Percentiles rank a stretch among this genome's conserved stretches.
Evolutionary conservation across 2,329 filamentous ascomycete genomes (phyloP).

Genomic region (Trichoderma gracile): DNA sequence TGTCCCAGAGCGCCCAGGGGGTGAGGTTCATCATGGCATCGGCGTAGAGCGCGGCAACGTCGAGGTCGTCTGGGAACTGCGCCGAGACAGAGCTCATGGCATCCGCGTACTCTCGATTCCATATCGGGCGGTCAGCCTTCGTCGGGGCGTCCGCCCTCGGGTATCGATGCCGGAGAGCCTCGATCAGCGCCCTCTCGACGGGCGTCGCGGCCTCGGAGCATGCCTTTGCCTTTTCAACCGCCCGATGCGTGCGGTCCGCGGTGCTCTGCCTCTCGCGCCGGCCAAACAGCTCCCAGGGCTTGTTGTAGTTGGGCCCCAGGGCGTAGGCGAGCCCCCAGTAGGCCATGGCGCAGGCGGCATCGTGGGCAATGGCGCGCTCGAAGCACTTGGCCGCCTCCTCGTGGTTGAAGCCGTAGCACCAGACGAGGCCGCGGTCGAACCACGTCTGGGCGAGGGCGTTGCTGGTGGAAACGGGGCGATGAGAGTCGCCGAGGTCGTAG

Average conservation of each 20-base stretch:
- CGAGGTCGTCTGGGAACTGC: conserved; percentile 44
- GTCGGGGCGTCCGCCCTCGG: conserved; percentile 49
- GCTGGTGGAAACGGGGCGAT: conserved; percentile 55
- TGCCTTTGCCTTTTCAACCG: conserved; percentile 35
- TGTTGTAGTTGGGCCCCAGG: conserved; percentile 74
- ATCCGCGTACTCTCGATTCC: conserved; percentile 41
- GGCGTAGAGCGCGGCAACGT: conserved; percentile 41
- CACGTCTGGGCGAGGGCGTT: conserved; percentile 59
- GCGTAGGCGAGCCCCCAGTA: conserved; percentile 72
- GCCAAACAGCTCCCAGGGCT: conserved; percentile 73
- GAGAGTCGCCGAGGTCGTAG: conserved; percentile 63
- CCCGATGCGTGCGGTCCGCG: conserved; percentile 42
- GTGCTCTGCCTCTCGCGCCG: conserved; percentile 56
- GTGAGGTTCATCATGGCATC: conserved; percentile 52
- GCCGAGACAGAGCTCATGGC: conserved; percentile 44
- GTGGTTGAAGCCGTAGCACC: conserved; percentile 76
- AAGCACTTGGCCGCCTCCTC: conserved; percentile 69
- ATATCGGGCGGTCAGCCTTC: conserved; percentile 49
- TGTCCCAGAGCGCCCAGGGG: conserved; percentile 49
- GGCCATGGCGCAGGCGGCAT: conserved; percentile 60
- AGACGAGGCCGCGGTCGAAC: conserved; percentile 72
- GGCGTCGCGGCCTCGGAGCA: conserved; percentile 32
- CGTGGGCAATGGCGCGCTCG: conserved; percentile 55
- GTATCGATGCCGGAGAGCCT: conserved; percentile 63
- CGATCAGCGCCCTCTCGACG: conserved; percentile 62